Evolutionary conservation across 2,329 filamentous ascomycete genomes (phyloP), one percentile per base, ranked within the genome.

Genomic region (Colletotrichum sp.): DNA sequence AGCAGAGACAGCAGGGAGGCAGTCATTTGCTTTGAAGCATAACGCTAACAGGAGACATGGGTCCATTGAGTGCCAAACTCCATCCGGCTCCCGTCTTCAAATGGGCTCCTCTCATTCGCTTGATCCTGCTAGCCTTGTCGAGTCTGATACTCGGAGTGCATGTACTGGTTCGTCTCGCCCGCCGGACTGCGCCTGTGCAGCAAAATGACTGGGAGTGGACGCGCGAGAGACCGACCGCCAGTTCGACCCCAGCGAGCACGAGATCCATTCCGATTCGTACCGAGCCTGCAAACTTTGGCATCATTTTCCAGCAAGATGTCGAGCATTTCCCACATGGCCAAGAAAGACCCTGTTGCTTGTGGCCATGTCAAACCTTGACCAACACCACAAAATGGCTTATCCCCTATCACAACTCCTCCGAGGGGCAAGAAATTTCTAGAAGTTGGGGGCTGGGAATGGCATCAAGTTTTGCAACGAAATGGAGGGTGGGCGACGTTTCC

Each of bases 191-290:
- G 21, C 64, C 68, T 64, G 59, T 69, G 65, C 65, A 34, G 36
- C 28, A 21, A 36, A 32, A 69, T 13, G 30, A 69, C 64, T 39
- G 69, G 63, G 49, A 69, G 28, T 62, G 57, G 44, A n/a, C 68
- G 49, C 62, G 39, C 49, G 39, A 36, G 70, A 76, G 55, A 60
- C 73, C 73, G 73, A 76, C 73, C 73, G 70, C 73, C 73, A 73
- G 26, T 76, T 76, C 60, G 49, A 62, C 64, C 73, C 64, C 8
- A 59, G 64, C 39, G 34, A 76, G 70, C 64, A 73, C 70, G 34
- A 73, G 7, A 59, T 73, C 63, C 44, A 28, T 76, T 76, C 70
- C 73, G 70, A 64, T 69, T 73, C 44, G 57, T 76, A 69, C 73
- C 70, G 73, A 76, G 59, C 64, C 55, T 69, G 24, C 44, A 68